A percentile compares a stretch with the other conserved stretches of the same genome.
Conservation (phyloP, 1,284 basidiomycete genomes). For the Polyporus tsugae region DNA sequence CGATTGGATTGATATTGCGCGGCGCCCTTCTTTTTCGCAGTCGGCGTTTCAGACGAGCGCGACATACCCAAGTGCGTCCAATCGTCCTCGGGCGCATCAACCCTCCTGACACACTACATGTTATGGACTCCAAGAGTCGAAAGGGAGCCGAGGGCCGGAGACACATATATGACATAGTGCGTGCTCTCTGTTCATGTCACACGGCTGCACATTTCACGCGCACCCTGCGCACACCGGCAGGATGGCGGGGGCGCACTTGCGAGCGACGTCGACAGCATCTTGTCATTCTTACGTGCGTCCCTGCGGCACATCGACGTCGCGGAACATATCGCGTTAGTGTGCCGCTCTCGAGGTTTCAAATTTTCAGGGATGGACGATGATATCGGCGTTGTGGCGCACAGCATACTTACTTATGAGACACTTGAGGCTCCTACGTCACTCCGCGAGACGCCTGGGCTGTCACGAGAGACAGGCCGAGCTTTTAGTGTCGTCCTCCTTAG, state of each 20-base stretch:
- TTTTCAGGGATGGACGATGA: background rate
- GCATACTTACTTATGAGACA: background rate
- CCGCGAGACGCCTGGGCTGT: background rate
- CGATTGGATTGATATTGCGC: background rate
- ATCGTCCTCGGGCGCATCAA: background rate
- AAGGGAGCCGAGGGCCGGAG: background rate
- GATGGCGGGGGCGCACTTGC: background rate
- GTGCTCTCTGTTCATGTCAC: background rate
- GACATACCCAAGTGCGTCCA: background rate
- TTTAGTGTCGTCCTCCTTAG: background rate
- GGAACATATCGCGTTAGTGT: background rate
- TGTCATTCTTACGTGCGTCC: constrained; percentile 1
- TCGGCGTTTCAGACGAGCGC: background rate
- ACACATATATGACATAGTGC: background rate
- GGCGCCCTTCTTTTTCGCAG: background rate
- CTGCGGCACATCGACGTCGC: background rate
- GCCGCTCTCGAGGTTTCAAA: background rate
- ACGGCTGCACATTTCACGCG: background rate
- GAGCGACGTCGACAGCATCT: background rate
- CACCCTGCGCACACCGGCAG: background rate
- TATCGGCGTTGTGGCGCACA: constrained; percentile 1
- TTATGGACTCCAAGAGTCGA: background rate
- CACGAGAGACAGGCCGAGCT: background rate
- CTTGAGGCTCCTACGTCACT: background rate
- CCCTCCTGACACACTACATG: background rate